Evolutionary conservation across 179 eudicot genomes (phyloP), one percentile per base, ranked within the genome.

Genomic region (Gypsophila paniculata): DNA sequence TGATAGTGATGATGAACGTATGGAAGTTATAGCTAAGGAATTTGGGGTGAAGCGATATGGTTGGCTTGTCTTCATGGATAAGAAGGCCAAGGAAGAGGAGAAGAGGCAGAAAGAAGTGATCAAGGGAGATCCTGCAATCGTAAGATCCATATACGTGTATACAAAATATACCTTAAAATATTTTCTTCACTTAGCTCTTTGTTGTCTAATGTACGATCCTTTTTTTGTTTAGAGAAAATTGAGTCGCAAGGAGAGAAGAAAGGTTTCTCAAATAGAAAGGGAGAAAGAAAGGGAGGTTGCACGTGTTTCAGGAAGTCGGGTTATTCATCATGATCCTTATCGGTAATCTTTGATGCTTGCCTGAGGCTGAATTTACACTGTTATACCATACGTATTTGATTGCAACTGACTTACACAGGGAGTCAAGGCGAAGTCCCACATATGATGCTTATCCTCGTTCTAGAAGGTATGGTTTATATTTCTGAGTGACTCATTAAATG

Each of bases 61-160:
- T 61, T 94, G 99, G 99, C 97, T 94, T 80, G 92, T 94, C 57
- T 94, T 84, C 79, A 91, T 88, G 97, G 99, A 94, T 75, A 91
- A 94, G 80, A 94, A 91, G 82, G 96, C 97, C 53, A 94, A 91
- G 75, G 96, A 91, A 81, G 99, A 94, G 75, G 96, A 86, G 74
- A 91, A 79, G 81, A 91, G 87, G 84, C 99, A 94, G 81, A 91
- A 91, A 71, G 99, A 94, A 87, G 88, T 90, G 75, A 90, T 94
- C 69, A 94, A 94, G 84, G 99, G 99, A 65, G 99, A 94, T 86
- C 97, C 99, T 72, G 82, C 99, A 49, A 88, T 91, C 80, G 96
- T 94, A 87, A 82, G 96, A 85, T 71, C 77, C 46, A 17, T 32
- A 49, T 34, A 2, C 65, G 36, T 77, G 61, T 21, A 32, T 55